Conservation (phyloP, 2,329 filamentous ascomycete genomes). For the Aspergillus sergii region DNA sequence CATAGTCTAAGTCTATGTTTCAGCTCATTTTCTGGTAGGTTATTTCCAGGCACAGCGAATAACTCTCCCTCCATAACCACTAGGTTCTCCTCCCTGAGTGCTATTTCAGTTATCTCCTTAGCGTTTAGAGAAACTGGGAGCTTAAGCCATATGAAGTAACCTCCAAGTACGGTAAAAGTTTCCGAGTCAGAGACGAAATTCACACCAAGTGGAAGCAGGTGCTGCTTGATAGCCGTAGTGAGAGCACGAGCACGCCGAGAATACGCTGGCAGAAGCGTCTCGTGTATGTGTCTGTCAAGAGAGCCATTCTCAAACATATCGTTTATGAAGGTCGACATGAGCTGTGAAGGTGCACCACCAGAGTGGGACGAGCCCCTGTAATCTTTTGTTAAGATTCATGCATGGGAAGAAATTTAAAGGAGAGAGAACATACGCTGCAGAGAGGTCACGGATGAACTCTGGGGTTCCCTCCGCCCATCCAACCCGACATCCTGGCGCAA, state of each 20-base stretch:
- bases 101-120: constrained; percentile 6
- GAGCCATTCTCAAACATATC: constrained; percentile 53
- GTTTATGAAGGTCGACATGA: constrained; percentile 58
- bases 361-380: constrained; percentile 42
- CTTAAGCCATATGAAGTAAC: constrained; percentile 20
- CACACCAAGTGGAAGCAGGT: constrained; percentile 17
- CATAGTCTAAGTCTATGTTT: constrained; percentile 16
- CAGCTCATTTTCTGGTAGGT: constrained; percentile 38
- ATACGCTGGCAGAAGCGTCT: constrained; percentile 39
- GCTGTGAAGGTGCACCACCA: constrained; percentile 59
- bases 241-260: constrained; percentile 10
- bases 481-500: constrained; percentile 74
- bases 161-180: constrained; percentile 7
- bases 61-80: constrained; percentile 12
- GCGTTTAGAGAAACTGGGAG: constrained; percentile 15
- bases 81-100: constrained; percentile 12
- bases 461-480: constrained; percentile 78
- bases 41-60: constrained; percentile 53
- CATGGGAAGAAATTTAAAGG: constrained; percentile 13
- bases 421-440: constrained; percentile 51
- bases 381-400: constrained; percentile 4
- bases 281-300: constrained; percentile 54
- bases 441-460: constrained; percentile 58
- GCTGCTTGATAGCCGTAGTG: constrained; percentile 9
- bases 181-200: constrained; percentile 13